Base-by-base conservation (phyloP, 192 early-diverging fungal genomes). In the Coemansia sp. region DNA sequence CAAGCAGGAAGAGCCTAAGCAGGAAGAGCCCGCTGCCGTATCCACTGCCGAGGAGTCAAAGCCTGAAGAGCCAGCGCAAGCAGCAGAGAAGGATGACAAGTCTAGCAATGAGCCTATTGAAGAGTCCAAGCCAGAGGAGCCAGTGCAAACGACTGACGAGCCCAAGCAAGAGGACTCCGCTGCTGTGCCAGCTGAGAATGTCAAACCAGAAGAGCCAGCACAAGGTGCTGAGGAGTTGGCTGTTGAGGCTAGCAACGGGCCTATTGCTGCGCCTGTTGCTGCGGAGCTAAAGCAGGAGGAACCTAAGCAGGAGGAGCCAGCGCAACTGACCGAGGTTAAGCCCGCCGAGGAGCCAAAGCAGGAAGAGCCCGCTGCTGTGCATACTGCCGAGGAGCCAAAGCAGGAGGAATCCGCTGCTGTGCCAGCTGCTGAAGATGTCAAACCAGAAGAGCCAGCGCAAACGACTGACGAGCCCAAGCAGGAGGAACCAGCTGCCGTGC, bases 401-500 rank as follows among this genome's bases (percentile, higher is more conserved):
- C 23, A 36, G 23, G 59, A 44, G 31, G 43, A 20, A 45, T 4
- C 23, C 31, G 40, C 37, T 3, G 53, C 39, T 18, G 61, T 12
- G 5, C 47, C 53, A 6, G 36, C 18, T 35, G 58, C 26, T 26
- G 58, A 58, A 2, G 55, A 52, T 5, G 23, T 42, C 21, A 26
- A 26, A 4, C 23, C 23, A 14, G 46, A 30, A 4, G 33, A 35
- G 6, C 33, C 33, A 5, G 49, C 20, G 1, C 35, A 16, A 6
- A 35, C 35, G 10, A 14, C 18, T 18, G 48, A 33, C 18, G 36
- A 49, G 26, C 15, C 51, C n/a, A 28, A 35, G n/a, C 41, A 14
- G 5, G 63, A 66, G 33, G 47, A 47, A 44, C 31, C 2, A 0
- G 21, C 15, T 33, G n/a, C 56, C 39, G 19, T 37, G 11, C 52